Percentiles rank a stretch among this genome's conserved stretches.
Conservation (phyloP, 2,329 filamentous ascomycete genomes). For the Whalleya microplaca region DNA sequence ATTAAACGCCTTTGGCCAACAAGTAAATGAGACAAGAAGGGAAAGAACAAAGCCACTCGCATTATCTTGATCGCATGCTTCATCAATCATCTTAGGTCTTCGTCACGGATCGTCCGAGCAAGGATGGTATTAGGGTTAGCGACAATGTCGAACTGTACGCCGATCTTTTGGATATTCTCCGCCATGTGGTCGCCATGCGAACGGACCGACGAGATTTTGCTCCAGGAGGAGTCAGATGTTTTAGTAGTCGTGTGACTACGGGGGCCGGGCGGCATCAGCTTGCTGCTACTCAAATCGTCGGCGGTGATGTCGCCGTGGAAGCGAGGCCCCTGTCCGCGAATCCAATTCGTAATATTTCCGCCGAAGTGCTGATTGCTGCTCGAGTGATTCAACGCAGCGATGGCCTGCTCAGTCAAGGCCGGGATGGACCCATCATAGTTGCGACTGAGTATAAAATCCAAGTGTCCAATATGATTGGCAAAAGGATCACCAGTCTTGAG, state of each 20-base stretch:
- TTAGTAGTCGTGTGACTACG: conserved; percentile 18
- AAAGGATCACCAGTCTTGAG: conserved; percentile 5
- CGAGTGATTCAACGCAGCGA: conserved; percentile 22
- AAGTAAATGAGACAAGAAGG: not conserved
- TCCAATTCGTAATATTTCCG: conserved; percentile 20
- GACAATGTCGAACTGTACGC: conserved; percentile 21
- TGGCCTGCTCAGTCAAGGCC: conserved; percentile 23
- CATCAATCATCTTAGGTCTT: conserved; percentile 1
- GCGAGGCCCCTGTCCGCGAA: conserved; percentile 8
- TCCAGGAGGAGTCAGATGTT: conserved; percentile 17
- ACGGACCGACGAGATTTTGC: not conserved
- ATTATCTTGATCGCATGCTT: not conserved
- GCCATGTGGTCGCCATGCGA: conserved; percentile 3
- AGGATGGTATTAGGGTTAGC: conserved; percentile 5
- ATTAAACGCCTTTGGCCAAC: not conserved
- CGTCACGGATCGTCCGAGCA: conserved; percentile 18
- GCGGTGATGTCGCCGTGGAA: not conserved
- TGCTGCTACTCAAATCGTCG: conserved; percentile 12
- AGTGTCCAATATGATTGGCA: not conserved
- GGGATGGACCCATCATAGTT: conserved; percentile 13
- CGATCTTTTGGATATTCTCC: conserved; percentile 14
- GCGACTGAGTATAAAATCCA: not conserved
- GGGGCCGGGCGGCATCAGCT: conserved; percentile 8
- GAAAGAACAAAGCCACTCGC: not conserved
- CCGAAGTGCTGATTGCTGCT: conserved; percentile 7